phyloP scores from a whole-genome alignment of 148 eudicot genomes.

The Nyssa sinensis region DNA sequence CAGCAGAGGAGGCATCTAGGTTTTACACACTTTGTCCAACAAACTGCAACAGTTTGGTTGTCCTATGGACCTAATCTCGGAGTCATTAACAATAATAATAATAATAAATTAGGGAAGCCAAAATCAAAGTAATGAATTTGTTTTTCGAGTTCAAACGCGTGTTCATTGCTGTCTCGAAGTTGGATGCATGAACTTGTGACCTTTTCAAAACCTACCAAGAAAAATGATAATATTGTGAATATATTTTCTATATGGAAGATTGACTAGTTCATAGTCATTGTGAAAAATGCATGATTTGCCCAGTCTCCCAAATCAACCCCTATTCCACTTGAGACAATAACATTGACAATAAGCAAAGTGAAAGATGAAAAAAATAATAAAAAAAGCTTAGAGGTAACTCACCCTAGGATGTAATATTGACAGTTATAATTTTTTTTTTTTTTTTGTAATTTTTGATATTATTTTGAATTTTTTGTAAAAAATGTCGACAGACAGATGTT shows the following conservation, averaged over 20 bases:
- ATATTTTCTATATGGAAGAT: not conserved
- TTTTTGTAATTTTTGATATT: no score
- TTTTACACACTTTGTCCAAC: not conserved
- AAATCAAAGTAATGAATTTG: not conserved
- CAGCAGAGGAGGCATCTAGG: not conserved
- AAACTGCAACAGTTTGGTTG: slow-evolving; percentile 13
- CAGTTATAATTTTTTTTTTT: no score
- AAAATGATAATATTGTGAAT: slow-evolving; percentile 23
- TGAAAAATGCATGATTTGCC: not conserved
- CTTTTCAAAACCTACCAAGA: slow-evolving; percentile 36
- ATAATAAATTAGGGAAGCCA: not conserved
- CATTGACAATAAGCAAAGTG: not conserved
- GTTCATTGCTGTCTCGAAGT: slow-evolving; percentile 21
- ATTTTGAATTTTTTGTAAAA: no score
- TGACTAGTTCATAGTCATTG: not conserved
- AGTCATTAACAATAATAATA: slow-evolving; percentile 6
- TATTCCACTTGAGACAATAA: not conserved
- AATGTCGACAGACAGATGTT: no score
- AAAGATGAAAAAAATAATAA: not conserved
- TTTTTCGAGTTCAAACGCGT: slow-evolving; percentile 17
- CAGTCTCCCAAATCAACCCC: not conserved
- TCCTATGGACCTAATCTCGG: slow-evolving; percentile 25
- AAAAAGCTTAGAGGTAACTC: no score
- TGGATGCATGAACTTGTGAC: slow-evolving; percentile 13
- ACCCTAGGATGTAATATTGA: no score